phyloP scores from a whole-genome alignment of 352 stramenopile genomes.

The Pythium guiyangense region DNA sequence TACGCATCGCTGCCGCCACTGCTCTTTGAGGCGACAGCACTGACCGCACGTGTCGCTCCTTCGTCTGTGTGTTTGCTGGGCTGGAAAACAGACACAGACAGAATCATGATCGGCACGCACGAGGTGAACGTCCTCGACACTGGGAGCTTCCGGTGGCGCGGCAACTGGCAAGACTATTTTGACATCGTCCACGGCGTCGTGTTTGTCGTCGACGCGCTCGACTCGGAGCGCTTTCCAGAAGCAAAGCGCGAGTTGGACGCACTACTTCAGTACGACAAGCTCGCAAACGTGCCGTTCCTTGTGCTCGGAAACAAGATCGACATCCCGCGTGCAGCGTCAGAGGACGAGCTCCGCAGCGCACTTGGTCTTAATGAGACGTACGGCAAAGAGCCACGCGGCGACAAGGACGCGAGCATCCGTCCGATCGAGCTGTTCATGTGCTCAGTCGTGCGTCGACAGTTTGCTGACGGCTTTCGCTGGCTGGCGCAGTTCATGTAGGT shows the following conservation, averaged over 20 bases:
- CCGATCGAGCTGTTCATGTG: slow-evolving; percentile 99
- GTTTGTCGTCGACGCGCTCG: slow-evolving; percentile 99
- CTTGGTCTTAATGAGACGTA: slow-evolving; percentile 98
- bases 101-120: slow-evolving; percentile 95
- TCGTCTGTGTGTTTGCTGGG: neutral
- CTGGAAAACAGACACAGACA: slow-evolving; percentile 76
- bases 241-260: slow-evolving; percentile 98
- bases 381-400: slow-evolving; percentile 94
- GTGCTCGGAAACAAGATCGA: slow-evolving; percentile 99
- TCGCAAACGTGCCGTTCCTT: slow-evolving; percentile 98
- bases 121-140: slow-evolving; percentile 98
- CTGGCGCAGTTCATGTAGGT: slow-evolving; percentile 90
- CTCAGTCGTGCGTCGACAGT: slow-evolving; percentile 98
- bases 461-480: slow-evolving; percentile 94
- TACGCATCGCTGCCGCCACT: slow-evolving; percentile 31
- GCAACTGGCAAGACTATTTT: slow-evolving; percentile 99
- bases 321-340: slow-evolving; percentile 94
- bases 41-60: no score
- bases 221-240: slow-evolving; percentile 98
- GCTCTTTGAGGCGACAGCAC: no score
- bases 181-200: slow-evolving; percentile 99
- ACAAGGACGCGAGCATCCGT: slow-evolving; percentile 88
- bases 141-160: slow-evolving; percentile 97
- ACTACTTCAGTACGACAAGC: slow-evolving; percentile 96
- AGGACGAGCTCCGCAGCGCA: slow-evolving; percentile 96